Conservation (phyloP, 1,284 basidiomycete genomes). For the Fomitopsis schrenkii region DNA sequence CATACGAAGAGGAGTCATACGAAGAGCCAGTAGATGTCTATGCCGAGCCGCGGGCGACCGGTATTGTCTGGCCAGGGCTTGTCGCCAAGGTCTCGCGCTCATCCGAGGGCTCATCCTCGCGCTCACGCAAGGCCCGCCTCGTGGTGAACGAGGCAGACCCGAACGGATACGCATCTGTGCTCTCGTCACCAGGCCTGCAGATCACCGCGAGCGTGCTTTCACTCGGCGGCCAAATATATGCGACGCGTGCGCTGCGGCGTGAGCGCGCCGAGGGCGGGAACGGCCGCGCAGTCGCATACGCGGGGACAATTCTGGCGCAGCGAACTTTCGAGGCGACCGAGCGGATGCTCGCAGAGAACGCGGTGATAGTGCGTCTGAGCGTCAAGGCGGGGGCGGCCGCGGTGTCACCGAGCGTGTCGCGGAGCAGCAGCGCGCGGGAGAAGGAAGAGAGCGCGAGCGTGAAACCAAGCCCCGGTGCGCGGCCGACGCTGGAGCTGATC, state of each 20-base stretch:
- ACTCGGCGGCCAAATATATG: slow-evolving; percentile 1
- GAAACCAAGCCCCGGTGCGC: slow-evolving; percentile 3
- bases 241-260: not conserved
- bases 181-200: not conserved
- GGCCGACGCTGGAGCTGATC: slow-evolving; percentile 6
- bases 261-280: not conserved
- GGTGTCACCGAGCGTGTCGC: not conserved
- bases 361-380: slow-evolving; percentile 1
- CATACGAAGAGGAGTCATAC: not conserved
- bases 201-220: slow-evolving; percentile 1
- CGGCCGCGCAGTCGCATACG: not conserved
- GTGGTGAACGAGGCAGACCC: slow-evolving; percentile 1
- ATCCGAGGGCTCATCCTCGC: not conserved
- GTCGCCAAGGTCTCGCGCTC: slow-evolving; percentile 4
- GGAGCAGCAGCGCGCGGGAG: not conserved
- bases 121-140: slow-evolving; percentile 1
- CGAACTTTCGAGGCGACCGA: slow-evolving; percentile 2
- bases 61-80: slow-evolving; percentile 5
- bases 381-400: not conserved
- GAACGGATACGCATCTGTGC: not conserved
- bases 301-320: slow-evolving; percentile 3
- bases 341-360: slow-evolving; percentile 4
- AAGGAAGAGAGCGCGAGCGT: not conserved
- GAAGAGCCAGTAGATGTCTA: not conserved
- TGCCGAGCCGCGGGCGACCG: slow-evolving; percentile 1